Percentiles rank a stretch among this genome's conserved stretches.
These are phyloP conservation scores for Testicularia cyperi DNA, from an alignment of 1,284 basidiomycete species.

Conservation along the genomic window DNA sequence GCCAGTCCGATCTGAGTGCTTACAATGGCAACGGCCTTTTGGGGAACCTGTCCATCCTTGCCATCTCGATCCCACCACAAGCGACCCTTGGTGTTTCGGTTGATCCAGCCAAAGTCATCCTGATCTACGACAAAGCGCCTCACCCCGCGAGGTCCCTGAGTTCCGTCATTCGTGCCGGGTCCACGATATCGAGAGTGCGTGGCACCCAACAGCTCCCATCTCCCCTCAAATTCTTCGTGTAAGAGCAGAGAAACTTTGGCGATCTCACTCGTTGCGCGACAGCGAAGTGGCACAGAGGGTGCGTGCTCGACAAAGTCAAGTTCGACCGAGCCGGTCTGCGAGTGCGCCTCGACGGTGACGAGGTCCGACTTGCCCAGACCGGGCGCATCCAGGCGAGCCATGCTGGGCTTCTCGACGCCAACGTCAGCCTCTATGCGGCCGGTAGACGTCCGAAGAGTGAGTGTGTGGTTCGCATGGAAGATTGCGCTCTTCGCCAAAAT, in stretches of 20 bases:
- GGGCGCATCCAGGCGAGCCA: slow-evolving; percentile 14
- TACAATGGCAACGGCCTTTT: slow-evolving; percentile 11
- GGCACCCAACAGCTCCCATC: slow-evolving; percentile 29
- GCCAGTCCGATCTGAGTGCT: slow-evolving; percentile 29
- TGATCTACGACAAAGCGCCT: slow-evolving; percentile 26
- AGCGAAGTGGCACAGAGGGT: slow-evolving; percentile 25
- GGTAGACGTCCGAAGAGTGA: slow-evolving; percentile 16
- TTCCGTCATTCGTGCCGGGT: slow-evolving; percentile 12
- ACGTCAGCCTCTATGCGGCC: slow-evolving; percentile 40
- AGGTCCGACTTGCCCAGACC: slow-evolving; percentile 23
- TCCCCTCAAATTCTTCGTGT: slow-evolving; percentile 36
- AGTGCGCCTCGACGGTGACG: slow-evolving; percentile 23
- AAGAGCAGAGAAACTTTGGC: slow-evolving; percentile 23
- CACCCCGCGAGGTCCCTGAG: slow-evolving; percentile 5
- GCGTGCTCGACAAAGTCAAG: slow-evolving; percentile 33
- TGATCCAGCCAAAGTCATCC: slow-evolving; percentile 38
- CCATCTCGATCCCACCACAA: slow-evolving; percentile 17
- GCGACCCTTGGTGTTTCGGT: slow-evolving; percentile 18
- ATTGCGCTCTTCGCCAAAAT: slow-evolving; percentile 26
- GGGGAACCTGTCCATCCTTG: slow-evolving; percentile 8
- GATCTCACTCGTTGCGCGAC: slow-evolving; percentile 21
- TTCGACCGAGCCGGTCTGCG: slow-evolving; percentile 33
- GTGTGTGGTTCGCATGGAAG: slow-evolving; percentile 41
- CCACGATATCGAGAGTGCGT: slow-evolving; percentile 32
- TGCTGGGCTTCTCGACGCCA: slow-evolving; percentile 29